A percentile compares a stretch with the other conserved stretches of the same genome.
phyloP scores from a whole-genome alignment of 495 filamentous ascomycete species.

The Tuber magnatum region DNA sequence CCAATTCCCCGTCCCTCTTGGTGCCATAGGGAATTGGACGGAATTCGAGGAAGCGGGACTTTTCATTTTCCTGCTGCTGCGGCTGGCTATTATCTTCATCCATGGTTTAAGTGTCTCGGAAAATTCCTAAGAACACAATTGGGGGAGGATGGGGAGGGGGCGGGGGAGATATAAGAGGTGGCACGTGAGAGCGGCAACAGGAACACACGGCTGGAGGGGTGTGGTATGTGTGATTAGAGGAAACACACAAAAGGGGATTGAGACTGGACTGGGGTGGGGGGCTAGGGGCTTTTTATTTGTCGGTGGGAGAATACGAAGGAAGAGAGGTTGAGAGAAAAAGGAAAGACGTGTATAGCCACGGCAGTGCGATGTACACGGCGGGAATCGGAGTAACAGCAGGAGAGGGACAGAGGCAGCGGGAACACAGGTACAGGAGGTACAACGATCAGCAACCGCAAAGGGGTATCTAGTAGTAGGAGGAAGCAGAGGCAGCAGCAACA shows the following conservation, averaged over 20 bases:
- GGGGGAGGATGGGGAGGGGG: background rate
- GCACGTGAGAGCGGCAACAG: constrained; percentile 10
- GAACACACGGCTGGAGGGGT: constrained; percentile 21
- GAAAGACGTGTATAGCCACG: background rate
- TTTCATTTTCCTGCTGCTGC: constrained; percentile 21
- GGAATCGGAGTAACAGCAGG: constrained; percentile 16
- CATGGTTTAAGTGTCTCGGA: constrained; percentile 20
- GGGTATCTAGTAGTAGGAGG: background rate
- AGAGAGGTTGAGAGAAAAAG: background rate
- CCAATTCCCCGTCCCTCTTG: constrained; percentile 55
- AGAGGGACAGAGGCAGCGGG: constrained; percentile 5
- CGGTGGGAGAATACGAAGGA: background rate
- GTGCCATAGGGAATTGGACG: constrained; percentile 37
- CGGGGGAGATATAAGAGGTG: background rate
- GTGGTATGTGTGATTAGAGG: background rate
- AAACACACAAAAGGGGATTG: background rate
- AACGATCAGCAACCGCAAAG: constrained; percentile 3
- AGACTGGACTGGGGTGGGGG: constrained; percentile 28
- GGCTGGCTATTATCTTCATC: constrained; percentile 24
- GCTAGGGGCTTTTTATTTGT: background rate
- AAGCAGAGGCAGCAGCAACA: background rate
- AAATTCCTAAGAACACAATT: constrained; percentile 12
- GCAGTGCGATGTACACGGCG: constrained; percentile 19
- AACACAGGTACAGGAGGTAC: background rate
- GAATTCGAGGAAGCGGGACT: constrained; percentile 39